Evolutionary conservation across 176 grass and related monocot genomes (phyloP).

Genomic region (Chloris gayana): DNA sequence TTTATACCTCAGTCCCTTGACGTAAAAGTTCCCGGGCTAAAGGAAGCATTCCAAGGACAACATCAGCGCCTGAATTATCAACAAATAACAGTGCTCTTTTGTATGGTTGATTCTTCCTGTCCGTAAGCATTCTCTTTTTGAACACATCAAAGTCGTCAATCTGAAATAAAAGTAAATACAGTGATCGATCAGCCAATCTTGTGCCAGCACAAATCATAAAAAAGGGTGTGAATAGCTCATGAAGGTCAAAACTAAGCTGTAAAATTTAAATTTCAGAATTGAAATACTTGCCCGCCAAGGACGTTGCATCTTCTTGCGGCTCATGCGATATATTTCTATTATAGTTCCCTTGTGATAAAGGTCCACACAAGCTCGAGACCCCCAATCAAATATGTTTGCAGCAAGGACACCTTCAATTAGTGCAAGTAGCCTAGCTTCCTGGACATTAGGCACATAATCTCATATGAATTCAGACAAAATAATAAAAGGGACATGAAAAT

Average conservation of each 20-base stretch:
- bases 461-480: constrained; percentile 27
- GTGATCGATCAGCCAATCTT: neutral
- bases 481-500: neutral
- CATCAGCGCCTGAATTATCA: constrained; percentile 97
- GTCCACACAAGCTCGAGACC: constrained; percentile 95
- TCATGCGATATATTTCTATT: constrained; percentile 99
- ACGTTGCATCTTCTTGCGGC: constrained; percentile 98
- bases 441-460: constrained; percentile 33
- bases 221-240: constrained; percentile 10
- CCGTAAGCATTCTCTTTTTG: constrained; percentile 84
- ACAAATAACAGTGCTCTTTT: constrained; percentile 97
- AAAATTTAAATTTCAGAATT: constrained; percentile 24
- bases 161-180: constrained; percentile 53
- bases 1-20: constrained; percentile 80
- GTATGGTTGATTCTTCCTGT: constrained; percentile 78
- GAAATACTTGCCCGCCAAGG: constrained; percentile 82
- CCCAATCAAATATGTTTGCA: constrained; percentile 99
- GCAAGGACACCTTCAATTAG: constrained; percentile 96
- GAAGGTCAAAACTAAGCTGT: constrained; percentile 7
- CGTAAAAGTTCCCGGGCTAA: constrained; percentile 90
- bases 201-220: constrained; percentile 7
- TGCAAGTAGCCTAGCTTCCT: constrained; percentile 90
- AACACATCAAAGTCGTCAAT: constrained; percentile 96
- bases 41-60: constrained; percentile 98
- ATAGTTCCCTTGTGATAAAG: constrained; percentile 99